These are phyloP conservation scores for Pythium oligandrum DNA, from an alignment of 352 stramenopile genomes.

Conservation along the genomic window DNA sequence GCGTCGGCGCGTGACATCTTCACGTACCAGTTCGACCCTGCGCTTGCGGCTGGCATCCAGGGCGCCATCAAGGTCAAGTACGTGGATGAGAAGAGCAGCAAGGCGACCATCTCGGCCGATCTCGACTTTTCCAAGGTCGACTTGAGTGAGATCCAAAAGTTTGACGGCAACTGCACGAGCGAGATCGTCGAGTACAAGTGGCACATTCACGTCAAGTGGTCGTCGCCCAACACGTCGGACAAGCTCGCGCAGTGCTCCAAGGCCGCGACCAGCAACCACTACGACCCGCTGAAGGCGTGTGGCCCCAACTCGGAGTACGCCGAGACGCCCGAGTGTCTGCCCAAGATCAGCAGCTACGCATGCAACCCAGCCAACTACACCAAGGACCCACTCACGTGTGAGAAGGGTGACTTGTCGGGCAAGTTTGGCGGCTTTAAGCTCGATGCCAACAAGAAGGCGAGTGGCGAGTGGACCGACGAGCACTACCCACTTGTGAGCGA, in stretches of 20 bases:
- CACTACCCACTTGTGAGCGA: constrained; percentile 39
- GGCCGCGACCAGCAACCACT: constrained; percentile 25
- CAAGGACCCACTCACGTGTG: constrained; percentile 28
- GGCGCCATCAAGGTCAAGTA: constrained; percentile 17
- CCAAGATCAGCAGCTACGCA: constrained; percentile 20
- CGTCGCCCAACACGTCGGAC: constrained; percentile 14
- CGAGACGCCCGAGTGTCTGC: constrained; percentile 9
- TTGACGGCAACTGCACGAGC: constrained; percentile 26
- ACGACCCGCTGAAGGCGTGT: constrained; percentile 26
- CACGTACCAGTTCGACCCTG: constrained; percentile 17
- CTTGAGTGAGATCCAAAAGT: constrained; percentile 16
- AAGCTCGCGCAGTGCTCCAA: constrained; percentile 17
- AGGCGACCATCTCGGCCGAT: constrained; percentile 13
- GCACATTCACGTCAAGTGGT: constrained; percentile 36
- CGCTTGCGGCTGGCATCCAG: constrained; percentile 10
- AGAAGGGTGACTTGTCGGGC: constrained; percentile 53
- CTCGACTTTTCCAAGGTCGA: constrained; percentile 17
- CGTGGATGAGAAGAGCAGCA: constrained; percentile 3
- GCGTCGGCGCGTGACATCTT: constrained; percentile 7
- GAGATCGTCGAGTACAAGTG: constrained; percentile 24
- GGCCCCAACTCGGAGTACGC: constrained; percentile 24
- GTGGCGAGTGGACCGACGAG: constrained; percentile 31
- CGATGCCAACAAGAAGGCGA: constrained; percentile 17
- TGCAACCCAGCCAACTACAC: constrained; percentile 33
- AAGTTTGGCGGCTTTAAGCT: constrained; percentile 46